phyloP scores from a whole-genome alignment of 495 filamentous ascomycete genomes.

The Gamarada debralockiae region DNA sequence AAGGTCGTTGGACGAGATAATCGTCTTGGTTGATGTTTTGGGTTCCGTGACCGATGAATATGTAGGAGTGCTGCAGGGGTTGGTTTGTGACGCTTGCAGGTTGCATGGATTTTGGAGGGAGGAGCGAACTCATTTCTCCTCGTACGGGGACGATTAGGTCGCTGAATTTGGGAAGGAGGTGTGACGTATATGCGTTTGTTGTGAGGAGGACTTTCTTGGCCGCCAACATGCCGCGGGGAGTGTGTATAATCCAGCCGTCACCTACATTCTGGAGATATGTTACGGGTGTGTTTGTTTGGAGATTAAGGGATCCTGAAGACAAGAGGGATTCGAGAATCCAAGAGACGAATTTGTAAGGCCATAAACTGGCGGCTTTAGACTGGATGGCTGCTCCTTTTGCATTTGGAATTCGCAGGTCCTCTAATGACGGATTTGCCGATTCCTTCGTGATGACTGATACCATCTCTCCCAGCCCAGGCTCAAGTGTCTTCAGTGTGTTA shows the following conservation, averaged over 20 bases:
- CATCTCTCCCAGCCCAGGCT: constrained; percentile 44
- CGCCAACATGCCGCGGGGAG: constrained; percentile 55
- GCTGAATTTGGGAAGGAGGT: constrained; percentile 63
- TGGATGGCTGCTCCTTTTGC: constrained; percentile 42
- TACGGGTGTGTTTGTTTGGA: constrained; percentile 73
- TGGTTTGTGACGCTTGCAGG: constrained; percentile 17
- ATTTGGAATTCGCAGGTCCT: constrained; percentile 17
- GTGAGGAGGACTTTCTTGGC: constrained; percentile 64
- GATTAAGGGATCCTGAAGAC: constrained; percentile 43
- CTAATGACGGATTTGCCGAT: constrained; percentile 19
- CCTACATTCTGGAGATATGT: constrained; percentile 34
- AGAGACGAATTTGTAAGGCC: constrained; percentile 80
- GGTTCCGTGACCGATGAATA: constrained; percentile 48
- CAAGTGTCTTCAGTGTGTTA: constrained; percentile 33
- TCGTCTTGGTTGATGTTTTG: constrained; percentile 51
- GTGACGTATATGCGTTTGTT: constrained; percentile 74
- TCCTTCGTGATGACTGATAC: constrained; percentile 20
- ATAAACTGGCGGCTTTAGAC: constrained; percentile 48
- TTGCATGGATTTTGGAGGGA: constrained; percentile 41
- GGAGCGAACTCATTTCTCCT: constrained; percentile 67
- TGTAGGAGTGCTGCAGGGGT: constrained; percentile 35
- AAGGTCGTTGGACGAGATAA: constrained; percentile 70
- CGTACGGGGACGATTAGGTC: constrained; percentile 74
- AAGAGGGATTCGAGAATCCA: constrained; percentile 58
- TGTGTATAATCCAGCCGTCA: constrained; percentile 50